Evolutionary conservation across 306 rosid genomes (phyloP), one percentile per base, ranked within the genome.

Genomic region (Psophocarpus tetragonolobus): DNA sequence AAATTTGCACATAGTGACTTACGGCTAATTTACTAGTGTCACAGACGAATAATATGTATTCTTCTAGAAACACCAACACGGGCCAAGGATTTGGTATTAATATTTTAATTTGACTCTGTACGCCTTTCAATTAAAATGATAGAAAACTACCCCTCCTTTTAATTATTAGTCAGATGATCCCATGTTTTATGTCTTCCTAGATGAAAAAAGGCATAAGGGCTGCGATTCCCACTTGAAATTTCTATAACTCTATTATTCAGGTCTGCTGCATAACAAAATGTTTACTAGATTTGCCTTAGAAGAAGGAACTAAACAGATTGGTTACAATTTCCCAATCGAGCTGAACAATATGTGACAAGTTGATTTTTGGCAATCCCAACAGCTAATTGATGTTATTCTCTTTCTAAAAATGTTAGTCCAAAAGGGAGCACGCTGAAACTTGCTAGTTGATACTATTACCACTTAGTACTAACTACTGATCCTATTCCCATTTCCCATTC

Each of bases 301-400:
- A 47, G 45, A 62, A 57, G 30, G 13, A 79, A 64, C 67, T 29
- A 29, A 71, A 35, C 11, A 48, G 76, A 56, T 77, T 80, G 3
- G 87, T 78, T 83, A 47, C n/a, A 74, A 81, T 78, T 86, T 87
- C 90, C 57, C 74, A 75, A 57, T 87, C 89, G 76, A n/a, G 66
- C 6, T 50, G 26, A 13, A 1, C 21, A 56, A 61, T 18, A 56
- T 42, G 3, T 60, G 77, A 67, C 41, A 50, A 53, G 77, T 72
- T n/a, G 71, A 50, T 78, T 60, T 73, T 53, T 74, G 38, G 66
- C 53, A 78, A 39, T 24, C 57, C 76, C 64, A 56, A 72, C 7
- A 42, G 69, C 44, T 29, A 62, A 48, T 35, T 35, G 73, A 71
- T 71, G 54, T 27, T 79, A 14, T 62, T 72, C 26, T 48, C 29